Evolutionary conservation across 2,329 filamentous ascomycete species (phyloP), one percentile per base, ranked within the genome.

Genomic region (Chaetomiaceae sp.): DNA sequence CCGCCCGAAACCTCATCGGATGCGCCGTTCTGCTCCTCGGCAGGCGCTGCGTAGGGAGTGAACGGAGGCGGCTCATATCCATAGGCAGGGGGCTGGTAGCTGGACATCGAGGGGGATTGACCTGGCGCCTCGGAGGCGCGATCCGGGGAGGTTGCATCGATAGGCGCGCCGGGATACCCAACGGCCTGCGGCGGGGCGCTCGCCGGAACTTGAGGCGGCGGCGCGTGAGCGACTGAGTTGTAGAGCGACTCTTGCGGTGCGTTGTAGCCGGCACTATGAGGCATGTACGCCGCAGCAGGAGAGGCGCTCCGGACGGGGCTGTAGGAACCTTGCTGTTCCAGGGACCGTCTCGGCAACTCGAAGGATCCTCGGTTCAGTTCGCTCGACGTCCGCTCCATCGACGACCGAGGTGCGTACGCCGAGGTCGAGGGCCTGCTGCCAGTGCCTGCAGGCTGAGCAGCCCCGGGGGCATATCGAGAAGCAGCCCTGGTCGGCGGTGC

Each of bases 41-140:
- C 19, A 7, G 51, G 46, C 3, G 58, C 46, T 35, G 56, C 60
- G 19, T 64, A 63, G 14, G 61, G 62, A 3, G 59, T 57, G 40
- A 67, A 60, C 1, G 70, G 62, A 1, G 71, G 70, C 12, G 77
- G 69, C 50, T 75, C 72, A 49, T 76, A 80, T 5, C 73, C 74
- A 44, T 75, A 76, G 3, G 69, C 68, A 0, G 68, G 62, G 12
- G 72, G 65, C 42, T 76, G 71, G 48, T 75, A 75, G 4, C 61
- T 57, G 5, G 48, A 40, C 2, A 48, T 35, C 3, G 44, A 45
- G 12, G 47, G 19, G 11, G 30, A 32, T 32, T 45, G 37, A 14
- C 35, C 15, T 7, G 29, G 12, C 6, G 38, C 30, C 27, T 53
- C 33, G 27, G 22, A 19, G 10, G 29, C 40, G 35, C 48, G 44